Conservation (phyloP, 345 rosid genomes). For the Murraya koenigii region DNA sequence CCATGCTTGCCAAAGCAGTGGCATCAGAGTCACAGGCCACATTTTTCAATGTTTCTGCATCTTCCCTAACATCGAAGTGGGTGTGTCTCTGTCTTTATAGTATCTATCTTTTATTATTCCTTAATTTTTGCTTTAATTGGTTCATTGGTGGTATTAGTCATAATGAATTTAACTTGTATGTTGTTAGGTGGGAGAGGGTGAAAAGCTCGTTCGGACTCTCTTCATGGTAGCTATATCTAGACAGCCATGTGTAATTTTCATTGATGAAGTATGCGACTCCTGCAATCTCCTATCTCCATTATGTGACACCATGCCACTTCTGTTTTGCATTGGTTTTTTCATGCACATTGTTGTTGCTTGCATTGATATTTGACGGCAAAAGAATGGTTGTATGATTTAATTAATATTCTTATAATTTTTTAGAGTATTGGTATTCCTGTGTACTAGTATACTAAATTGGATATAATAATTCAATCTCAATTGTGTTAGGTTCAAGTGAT, state of each 20-base stretch:
- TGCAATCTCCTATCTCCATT: slow-evolving; percentile 1
- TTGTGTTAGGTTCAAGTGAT: neutral
- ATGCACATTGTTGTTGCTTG: neutral
- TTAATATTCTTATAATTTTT: neutral
- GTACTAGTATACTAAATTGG: neutral
- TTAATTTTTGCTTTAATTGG: slow-evolving; percentile 6
- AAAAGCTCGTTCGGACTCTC: slow-evolving; percentile 89
- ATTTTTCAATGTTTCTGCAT: slow-evolving; percentile 93
- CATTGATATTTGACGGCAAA: neutral
- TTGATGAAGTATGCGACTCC: slow-evolving; percentile 73
- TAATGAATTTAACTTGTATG: slow-evolving; percentile 6
- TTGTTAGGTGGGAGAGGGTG: slow-evolving; percentile 92
- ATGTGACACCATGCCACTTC: neutral
- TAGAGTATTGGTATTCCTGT: neutral
- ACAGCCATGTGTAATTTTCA: slow-evolving; percentile 95
- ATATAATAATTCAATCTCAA: neutral
- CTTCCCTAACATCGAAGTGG: slow-evolving; percentile 96
- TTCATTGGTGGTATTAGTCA: slow-evolving; percentile 3
- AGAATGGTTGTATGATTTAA: slow-evolving; percentile 4
- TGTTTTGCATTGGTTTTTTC: slow-evolving; percentile 11
- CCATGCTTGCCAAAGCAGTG: slow-evolving; percentile 98
- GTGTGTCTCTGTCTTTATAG: slow-evolving; percentile 33
- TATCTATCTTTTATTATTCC: neutral
- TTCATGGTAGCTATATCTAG: slow-evolving; percentile 87
- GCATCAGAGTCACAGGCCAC: slow-evolving; percentile 97